Base-by-base conservation (phyloP, 257 asterid species). In the Nicotiana otophora region DNA sequence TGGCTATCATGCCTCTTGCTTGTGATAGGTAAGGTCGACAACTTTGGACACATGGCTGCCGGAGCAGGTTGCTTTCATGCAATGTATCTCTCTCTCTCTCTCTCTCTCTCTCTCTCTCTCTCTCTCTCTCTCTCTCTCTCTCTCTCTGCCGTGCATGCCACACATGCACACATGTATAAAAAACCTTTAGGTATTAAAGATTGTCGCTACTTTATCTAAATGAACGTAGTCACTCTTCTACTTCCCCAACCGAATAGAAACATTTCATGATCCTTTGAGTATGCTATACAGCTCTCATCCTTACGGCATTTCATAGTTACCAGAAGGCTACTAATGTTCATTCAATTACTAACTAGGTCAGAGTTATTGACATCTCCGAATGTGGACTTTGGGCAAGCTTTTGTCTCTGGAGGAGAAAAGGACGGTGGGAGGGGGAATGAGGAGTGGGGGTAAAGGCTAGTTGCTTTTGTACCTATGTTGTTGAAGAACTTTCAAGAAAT, bases 41-140 rank as follows among this genome's bases (percentile, higher is more conserved):
- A 96, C 93, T n/a, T 85, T 96, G 84, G 99, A 96, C 75, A 94
- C 97, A 48, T 96, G 99, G 99, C 93, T 96, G 54, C 98, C 99
- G 2, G 98, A 96, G 88, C 98, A 94, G 84, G 89, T 96, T 72
- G 83, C 88, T n/a, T 92, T 90, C 83, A 90, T 96, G 98, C 93
- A 94, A 88, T 88, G 99, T 94, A 86, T 86, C 91, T 85, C 65
- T 65, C 69, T 81, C 63, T 48, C 81, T 48, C 85, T 42, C 77
- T 75, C 78, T 62, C 12, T n/a, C 30, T 30, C 42, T 17, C 61
- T 57, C 51, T 36, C 23, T 15, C 10, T 7, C 26, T 62, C 66
- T 16, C 55, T 51, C 55, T 48, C 55, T 48, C 55, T 48, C 54
- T 11, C 54, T 11, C 54, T 48, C 54, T 5, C 54, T 48, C 14